These are phyloP conservation scores for Cutaneotrichosporon dermatis DNA, from an alignment of 1,284 basidiomycete genomes.

Conservation along the genomic window DNA sequence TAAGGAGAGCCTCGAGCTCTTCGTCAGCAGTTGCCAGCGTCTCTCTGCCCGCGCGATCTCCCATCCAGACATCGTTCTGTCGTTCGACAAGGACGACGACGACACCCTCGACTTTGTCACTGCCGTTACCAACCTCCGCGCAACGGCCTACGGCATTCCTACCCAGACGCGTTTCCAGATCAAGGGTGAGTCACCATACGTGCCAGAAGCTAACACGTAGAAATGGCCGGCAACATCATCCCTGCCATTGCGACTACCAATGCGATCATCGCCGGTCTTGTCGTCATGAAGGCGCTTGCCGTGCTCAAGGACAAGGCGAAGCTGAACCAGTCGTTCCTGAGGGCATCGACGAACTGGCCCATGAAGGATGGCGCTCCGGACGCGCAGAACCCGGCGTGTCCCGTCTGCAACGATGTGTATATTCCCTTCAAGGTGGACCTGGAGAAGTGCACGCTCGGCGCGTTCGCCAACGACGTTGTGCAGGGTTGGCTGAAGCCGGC, in stretches of 20 bases:
- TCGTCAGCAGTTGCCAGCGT: slow-evolving; percentile 72
- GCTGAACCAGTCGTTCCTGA: slow-evolving; percentile 23
- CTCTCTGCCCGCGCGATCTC: slow-evolving; percentile 68
- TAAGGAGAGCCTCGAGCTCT: slow-evolving; percentile 74
- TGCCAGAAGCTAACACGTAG: slow-evolving; percentile 50
- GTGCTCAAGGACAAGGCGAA: slow-evolving; percentile 58
- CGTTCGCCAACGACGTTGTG: slow-evolving; percentile 63
- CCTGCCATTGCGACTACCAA: slow-evolving; percentile 99
- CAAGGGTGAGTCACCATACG: slow-evolving; percentile 61
- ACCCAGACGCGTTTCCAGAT: slow-evolving; percentile 92
- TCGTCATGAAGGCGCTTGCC: slow-evolving; percentile 86
- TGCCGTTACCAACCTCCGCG: slow-evolving; percentile 86
- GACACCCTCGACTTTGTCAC: slow-evolving; percentile 96
- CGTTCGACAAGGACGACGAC: slow-evolving; percentile 97
- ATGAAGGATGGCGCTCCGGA: slow-evolving; percentile 69
- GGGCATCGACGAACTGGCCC: background rate
- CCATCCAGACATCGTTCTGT: slow-evolving; percentile 67
- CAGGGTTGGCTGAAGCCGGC: slow-evolving; percentile 31
- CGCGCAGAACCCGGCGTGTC: slow-evolving; percentile 68
- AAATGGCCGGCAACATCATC: slow-evolving; percentile 99
- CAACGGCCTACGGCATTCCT: slow-evolving; percentile 81
- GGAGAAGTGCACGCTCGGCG: slow-evolving; percentile 61
- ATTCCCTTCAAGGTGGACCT: slow-evolving; percentile 67
- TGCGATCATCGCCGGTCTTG: slow-evolving; percentile 89
- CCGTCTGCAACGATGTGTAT: slow-evolving; percentile 83